These are phyloP conservation scores for Penicillium thymicola DNA, from an alignment of 2,329 filamentous ascomycete genomes.

Conservation along the genomic window DNA sequence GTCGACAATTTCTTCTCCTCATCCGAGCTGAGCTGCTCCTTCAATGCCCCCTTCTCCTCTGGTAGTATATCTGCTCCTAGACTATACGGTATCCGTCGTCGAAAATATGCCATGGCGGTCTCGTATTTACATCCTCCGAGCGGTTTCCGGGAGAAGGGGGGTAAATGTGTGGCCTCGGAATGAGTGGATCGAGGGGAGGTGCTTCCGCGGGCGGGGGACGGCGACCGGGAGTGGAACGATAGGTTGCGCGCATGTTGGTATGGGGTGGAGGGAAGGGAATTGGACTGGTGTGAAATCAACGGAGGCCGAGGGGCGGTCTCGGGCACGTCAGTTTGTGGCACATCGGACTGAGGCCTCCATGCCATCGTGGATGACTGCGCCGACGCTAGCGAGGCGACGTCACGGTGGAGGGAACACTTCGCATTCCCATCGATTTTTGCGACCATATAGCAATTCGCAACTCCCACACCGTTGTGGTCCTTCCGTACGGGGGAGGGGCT, in stretches of 20 bases:
- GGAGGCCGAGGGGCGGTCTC: slow-evolving; percentile 46
- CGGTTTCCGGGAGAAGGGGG: slow-evolving; percentile 65
- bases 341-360: slow-evolving; percentile 37
- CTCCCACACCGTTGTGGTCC: slow-evolving; percentile 25
- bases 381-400: slow-evolving; percentile 43
- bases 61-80: slow-evolving; percentile 77
- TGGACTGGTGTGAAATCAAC: slow-evolving; percentile 67
- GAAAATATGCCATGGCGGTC: slow-evolving; percentile 74
- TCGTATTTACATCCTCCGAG: slow-evolving; percentile 80
- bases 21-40: slow-evolving; percentile 66
- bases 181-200: slow-evolving; percentile 88
- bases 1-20: slow-evolving; percentile 72
- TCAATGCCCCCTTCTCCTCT: slow-evolving; percentile 64
- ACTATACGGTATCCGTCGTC: slow-evolving; percentile 87
- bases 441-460: slow-evolving; percentile 42
- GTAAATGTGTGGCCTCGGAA: slow-evolving; percentile 76
- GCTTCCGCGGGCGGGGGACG: slow-evolving; percentile 72
- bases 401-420: slow-evolving; percentile 39
- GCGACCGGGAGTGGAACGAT: slow-evolving; percentile 72
- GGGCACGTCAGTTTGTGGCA: slow-evolving; percentile 31
- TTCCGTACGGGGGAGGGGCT: slow-evolving; percentile 3
- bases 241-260: slow-evolving; percentile 83
- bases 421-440: slow-evolving; percentile 44
- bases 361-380: slow-evolving; percentile 41
- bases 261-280: slow-evolving; percentile 88